phyloP scores from a whole-genome alignment of 2,329 filamentous ascomycete species.

The Arthroderma sp. region DNA sequence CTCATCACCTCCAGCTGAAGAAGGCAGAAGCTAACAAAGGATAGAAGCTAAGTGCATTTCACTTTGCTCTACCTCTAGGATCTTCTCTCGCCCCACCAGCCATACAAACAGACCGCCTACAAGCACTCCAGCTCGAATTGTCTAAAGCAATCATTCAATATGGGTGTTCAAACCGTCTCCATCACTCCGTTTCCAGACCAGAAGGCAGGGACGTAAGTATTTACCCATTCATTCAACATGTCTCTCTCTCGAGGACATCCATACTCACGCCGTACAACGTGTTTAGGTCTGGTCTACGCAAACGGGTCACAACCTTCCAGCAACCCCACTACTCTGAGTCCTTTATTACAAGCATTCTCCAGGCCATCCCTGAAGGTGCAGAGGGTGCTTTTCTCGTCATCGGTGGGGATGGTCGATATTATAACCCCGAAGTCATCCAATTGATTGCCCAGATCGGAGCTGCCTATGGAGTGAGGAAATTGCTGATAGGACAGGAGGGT shows the following conservation, averaged over 20 bases:
- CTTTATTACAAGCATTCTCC: constrained; percentile 84
- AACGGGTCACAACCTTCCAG: constrained; percentile 98
- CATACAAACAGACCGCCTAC: no score
- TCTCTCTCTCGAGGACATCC: background rate
- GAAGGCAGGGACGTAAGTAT: constrained; percentile 94
- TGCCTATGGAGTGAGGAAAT: constrained; percentile 97
- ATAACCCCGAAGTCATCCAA: constrained; percentile 93
- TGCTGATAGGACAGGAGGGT: constrained; percentile 87
- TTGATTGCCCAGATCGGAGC: constrained; percentile 94
- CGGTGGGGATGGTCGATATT: constrained; percentile 92
- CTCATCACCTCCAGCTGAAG: background rate
- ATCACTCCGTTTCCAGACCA: constrained; percentile 85
- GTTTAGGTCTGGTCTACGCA: constrained; percentile 82
- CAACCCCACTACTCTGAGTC: constrained; percentile 90
- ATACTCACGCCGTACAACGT: no score
- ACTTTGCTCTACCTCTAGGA: no score
- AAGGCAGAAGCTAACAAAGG: background rate
- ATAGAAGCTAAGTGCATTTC: no score
- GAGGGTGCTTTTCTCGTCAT: constrained; percentile 86
- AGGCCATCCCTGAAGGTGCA: constrained; percentile 89
- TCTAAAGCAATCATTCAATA: constrained; percentile 28
- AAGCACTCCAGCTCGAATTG: no score
- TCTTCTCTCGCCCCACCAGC: no score
- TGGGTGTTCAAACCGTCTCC: constrained; percentile 67
- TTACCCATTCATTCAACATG: constrained; percentile 1